Base-by-base conservation (phyloP, 495 filamentous ascomycete species). In the Viridothelium virens region DNA sequence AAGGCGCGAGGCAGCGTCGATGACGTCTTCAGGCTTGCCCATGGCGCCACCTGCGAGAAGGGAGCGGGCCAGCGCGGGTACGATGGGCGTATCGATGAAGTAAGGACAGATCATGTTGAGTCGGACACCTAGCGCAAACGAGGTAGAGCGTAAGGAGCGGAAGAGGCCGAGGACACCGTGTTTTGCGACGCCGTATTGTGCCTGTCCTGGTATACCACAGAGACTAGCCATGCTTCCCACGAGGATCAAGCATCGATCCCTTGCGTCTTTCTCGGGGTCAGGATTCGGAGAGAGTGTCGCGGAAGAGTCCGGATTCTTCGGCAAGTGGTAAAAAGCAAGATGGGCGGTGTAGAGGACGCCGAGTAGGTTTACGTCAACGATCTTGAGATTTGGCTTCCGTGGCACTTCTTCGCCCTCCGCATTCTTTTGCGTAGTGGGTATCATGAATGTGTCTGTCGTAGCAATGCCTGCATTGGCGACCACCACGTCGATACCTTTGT, bases 391-490 rank as follows among this genome's bases (percentile, higher is more conserved):
- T 1, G 86, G 87, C 61, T 81, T 73, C 6, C 79, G 79, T 3
- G 84, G 83, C 33, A 75, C 71, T 4, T 79, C 76, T 31, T 70
- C 71, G 66, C 79, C 78, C 38, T 79, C 65, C 11, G 71, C 68
- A 5, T 62, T 61, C 31, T 59, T 59, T 36, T 33, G n/a, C 3
- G 53, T 59, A 7, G 25, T 34, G 0, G 80, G 79, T 34, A 68
- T 38, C 63, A 81, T 77, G 34, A 84, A 75, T 31, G 66, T 59
- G 37, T 75, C 75, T 10, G 74, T 67, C 0, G 70, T 68, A 2
- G 83, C 80, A 62, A 89, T 83, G 38, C 87, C 89, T 3, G 89
- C 88, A 71, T 87, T 89, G 61, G 86, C 85, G 63, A 90, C 81
- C 0, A 90, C 84, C 37, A 79, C 79, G 72, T 90, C 83, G 65